A percentile compares a stretch with the other conserved stretches of the same genome.
These are phyloP conservation scores for Naganishia kalamii DNA, from an alignment of 768 basidiomycete genomes.

Conservation along the genomic window DNA sequence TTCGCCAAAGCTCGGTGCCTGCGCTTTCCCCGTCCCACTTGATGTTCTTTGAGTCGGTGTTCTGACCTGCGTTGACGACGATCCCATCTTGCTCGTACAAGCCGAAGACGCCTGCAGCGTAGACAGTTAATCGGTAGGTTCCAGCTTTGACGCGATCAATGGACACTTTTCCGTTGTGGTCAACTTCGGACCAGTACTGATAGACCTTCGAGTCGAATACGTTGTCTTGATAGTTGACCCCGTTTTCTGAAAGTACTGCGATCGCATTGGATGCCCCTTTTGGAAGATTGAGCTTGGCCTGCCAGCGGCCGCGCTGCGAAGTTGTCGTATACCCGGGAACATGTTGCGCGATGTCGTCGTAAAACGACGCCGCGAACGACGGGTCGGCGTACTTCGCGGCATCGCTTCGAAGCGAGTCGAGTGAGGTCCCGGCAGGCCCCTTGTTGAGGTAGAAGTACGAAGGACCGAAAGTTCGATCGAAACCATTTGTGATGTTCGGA, in stretches of 20 bases:
- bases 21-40: slow-evolving; percentile 22
- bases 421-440: background rate
- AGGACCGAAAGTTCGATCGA: slow-evolving; percentile 35
- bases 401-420: slow-evolving; percentile 14
- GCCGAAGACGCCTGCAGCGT: slow-evolving; percentile 33
- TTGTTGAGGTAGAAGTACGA: slow-evolving; percentile 27
- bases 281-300: slow-evolving; percentile 26
- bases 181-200: slow-evolving; percentile 35
- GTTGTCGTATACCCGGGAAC: slow-evolving; percentile 26
- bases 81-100: slow-evolving; percentile 28
- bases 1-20: slow-evolving; percentile 30
- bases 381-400: slow-evolving; percentile 12
- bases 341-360: slow-evolving; percentile 28
- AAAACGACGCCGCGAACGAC: slow-evolving; percentile 27
- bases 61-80: slow-evolving; percentile 18
- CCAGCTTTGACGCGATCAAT: slow-evolving; percentile 33
- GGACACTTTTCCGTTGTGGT: slow-evolving; percentile 17
- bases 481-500: slow-evolving; percentile 29
- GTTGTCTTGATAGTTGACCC: slow-evolving; percentile 31
- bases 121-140: slow-evolving; percentile 30
- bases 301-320: slow-evolving; percentile 20
- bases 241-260: slow-evolving; percentile 26
- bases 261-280: slow-evolving; percentile 22
- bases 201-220: slow-evolving; percentile 12
- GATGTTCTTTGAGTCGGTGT: background rate